A percentile compares a stretch with the other conserved stretches of the same genome.
phyloP scores from a whole-genome alignment of 202 grass and related monocot species.

The Carex arenaria region DNA sequence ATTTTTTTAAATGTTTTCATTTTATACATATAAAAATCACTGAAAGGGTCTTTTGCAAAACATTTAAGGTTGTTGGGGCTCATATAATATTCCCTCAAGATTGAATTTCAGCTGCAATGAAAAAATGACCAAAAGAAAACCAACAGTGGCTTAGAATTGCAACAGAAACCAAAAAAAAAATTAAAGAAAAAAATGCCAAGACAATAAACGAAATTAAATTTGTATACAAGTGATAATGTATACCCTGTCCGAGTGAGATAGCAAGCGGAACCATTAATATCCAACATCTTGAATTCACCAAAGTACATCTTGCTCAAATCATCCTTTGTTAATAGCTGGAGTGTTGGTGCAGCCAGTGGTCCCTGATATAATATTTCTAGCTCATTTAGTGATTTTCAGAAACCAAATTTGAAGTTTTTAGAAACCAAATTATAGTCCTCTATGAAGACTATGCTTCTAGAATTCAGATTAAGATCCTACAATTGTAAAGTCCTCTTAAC shows the following conservation, averaged over 20 bases:
- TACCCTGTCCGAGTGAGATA: constrained; percentile 98
- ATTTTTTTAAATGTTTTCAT: neutral
- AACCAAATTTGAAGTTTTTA: neutral
- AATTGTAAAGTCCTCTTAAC: neutral
- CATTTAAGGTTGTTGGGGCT: neutral
- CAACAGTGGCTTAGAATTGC: neutral
- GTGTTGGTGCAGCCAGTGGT: constrained; percentile 78
- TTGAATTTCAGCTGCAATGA: neutral
- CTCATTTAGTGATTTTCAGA: neutral
- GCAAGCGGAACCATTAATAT: constrained; percentile 78
- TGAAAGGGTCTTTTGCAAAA: neutral
- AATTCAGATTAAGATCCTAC: neutral
- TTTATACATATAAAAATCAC: neutral
- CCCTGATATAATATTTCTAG: constrained; percentile 39
- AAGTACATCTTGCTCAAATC: constrained; percentile 98
- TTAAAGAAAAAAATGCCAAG: neutral
- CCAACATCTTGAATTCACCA: constrained; percentile 77
- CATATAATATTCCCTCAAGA: neutral
- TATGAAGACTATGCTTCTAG: neutral
- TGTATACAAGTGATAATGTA: neutral
- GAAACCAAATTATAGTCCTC: neutral
- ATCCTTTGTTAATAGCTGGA: constrained; percentile 78
- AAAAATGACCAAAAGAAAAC: neutral
- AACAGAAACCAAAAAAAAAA: neutral
- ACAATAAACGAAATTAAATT: neutral